phyloP scores from a whole-genome alignment of 2,329 filamentous ascomycete genomes.

The Lasiodiplodia gonubiensis region DNA sequence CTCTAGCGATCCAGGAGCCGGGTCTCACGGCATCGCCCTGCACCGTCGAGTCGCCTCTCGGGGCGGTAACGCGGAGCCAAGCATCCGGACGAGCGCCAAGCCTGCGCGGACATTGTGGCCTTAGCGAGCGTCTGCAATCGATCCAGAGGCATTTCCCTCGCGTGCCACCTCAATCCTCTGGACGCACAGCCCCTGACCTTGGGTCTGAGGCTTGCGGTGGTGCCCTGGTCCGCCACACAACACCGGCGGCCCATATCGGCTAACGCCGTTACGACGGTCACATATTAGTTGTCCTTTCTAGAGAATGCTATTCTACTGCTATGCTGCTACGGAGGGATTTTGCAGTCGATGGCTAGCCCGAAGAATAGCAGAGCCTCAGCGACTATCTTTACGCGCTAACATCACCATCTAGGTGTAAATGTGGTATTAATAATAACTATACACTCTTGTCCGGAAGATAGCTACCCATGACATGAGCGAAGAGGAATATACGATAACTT shows the following conservation, averaged over 20 bases:
- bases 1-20: background rate
- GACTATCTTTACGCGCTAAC: too few species aligned
- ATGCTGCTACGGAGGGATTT: background rate
- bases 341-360: too few species aligned
- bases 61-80: background rate
- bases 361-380: too few species aligned
- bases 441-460: too few species aligned
- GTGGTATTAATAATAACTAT: too few species aligned
- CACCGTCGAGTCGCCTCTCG: background rate
- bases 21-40: background rate
- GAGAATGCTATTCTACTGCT: background rate
- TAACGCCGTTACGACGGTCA: background rate
- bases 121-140: conserved; percentile 3
- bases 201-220: background rate
- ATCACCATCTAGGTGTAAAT: too few species aligned
- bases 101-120: background rate
- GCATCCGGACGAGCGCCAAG: background rate
- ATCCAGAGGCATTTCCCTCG: background rate
- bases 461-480: too few species aligned
- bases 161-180: background rate
- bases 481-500: too few species aligned
- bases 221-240: background rate
- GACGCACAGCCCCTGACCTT: background rate
- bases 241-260: background rate
- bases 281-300: background rate